Evolutionary conservation across 2,329 filamentous ascomycete genomes (phyloP).

Genomic region (Phoma sp.): DNA sequence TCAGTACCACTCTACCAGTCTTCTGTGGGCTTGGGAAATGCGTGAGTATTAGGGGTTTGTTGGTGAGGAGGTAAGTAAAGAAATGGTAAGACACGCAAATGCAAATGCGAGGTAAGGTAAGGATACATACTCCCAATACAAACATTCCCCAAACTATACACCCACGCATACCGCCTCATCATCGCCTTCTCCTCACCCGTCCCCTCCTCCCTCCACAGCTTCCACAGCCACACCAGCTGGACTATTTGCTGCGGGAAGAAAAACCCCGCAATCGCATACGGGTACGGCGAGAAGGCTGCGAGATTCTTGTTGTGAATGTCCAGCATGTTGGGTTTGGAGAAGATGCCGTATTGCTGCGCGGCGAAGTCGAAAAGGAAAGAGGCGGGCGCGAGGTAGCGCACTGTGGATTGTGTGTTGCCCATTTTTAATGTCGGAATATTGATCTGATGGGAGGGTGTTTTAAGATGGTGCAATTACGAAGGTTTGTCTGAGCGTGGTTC

Average conservation of each 20-base stretch:
- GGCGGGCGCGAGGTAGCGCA: conserved; percentile 61
- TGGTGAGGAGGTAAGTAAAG: too few relatives aligned
- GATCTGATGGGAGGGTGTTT: not conserved
- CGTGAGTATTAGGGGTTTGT: too few relatives aligned
- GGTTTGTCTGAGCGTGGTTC: too few relatives aligned
- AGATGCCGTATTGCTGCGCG: conserved; percentile 66
- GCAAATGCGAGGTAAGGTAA: not conserved
- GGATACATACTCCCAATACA: conserved; percentile 66
- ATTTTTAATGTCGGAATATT: conserved; percentile 46
- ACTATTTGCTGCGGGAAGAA: conserved; percentile 69
- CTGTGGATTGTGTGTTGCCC: conserved; percentile 62
- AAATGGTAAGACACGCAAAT: too few relatives aligned
- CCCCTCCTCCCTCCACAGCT: conserved; percentile 59
- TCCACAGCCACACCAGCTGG: conserved; percentile 65
- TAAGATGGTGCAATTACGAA: not conserved
- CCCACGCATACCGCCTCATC: conserved; percentile 64
- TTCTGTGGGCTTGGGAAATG: too few relatives aligned
- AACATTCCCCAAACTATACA: conserved; percentile 64
- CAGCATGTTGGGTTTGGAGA: conserved; percentile 65
- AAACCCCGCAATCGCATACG: conserved; percentile 66
- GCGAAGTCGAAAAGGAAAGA: conserved; percentile 66
- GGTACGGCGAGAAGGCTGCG: conserved; percentile 66
- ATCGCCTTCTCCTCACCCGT: conserved; percentile 55
- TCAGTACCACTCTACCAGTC: too few relatives aligned
- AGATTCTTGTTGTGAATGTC: conserved; percentile 65